phyloP scores from a whole-genome alignment of 2,329 filamentous ascomycete species.

The Chrysoporthe cubensis region DNA sequence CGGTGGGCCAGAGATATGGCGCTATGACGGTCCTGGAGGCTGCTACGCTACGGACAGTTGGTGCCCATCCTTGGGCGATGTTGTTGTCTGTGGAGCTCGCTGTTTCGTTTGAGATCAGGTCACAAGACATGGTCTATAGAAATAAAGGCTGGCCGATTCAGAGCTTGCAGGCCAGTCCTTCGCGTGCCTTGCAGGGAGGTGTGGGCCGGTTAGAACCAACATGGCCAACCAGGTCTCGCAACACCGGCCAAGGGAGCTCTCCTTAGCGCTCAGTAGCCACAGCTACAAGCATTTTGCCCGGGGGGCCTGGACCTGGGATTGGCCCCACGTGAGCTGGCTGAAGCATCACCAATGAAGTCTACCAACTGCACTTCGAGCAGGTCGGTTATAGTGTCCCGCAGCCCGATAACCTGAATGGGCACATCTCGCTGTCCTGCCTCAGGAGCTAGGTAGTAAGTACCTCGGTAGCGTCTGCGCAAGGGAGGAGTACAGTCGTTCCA shows the following conservation, averaged over 20 bases:
- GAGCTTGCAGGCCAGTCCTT: not conserved
- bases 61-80: not conserved
- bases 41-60: constrained; percentile 8
- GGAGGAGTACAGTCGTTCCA: not conserved
- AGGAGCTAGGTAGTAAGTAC: not conserved
- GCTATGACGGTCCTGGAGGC: constrained; percentile 25
- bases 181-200: not conserved
- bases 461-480: not conserved
- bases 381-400: not conserved
- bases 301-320: not conserved
- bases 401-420: not conserved
- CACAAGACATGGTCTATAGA: too few relatives aligned
- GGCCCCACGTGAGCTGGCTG: not conserved
- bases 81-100: too few relatives aligned
- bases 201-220: not conserved
- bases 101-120: too few relatives aligned
- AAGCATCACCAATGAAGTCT: constrained; percentile 2
- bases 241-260: not conserved
- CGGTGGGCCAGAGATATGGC: constrained; percentile 21
- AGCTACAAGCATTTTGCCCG: not conserved
- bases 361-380: not conserved
- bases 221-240: not conserved
- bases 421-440: too few relatives aligned
- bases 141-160: not conserved
- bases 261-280: not conserved